Percentiles rank a stretch among this genome's conserved stretches.
These are phyloP conservation scores for Auricularia auricula-judae DNA, from an alignment of 768 basidiomycete species.

Conservation along the genomic window DNA sequence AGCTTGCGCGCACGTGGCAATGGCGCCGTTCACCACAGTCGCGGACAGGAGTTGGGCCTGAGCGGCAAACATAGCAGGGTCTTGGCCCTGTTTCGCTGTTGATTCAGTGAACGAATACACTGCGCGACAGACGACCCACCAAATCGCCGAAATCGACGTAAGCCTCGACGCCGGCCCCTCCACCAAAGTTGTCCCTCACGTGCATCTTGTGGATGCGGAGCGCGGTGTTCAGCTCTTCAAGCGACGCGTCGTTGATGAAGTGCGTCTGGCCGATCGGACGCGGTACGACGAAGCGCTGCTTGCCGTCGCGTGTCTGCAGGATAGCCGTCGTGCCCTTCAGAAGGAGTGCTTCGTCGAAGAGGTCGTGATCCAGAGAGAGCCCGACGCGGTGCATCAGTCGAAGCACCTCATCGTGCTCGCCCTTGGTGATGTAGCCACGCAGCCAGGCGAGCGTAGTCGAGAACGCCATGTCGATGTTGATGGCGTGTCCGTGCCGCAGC, in stretches of 20 bases:
- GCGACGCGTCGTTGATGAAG: constrained; percentile 26
- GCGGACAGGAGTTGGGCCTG: too few relatives aligned
- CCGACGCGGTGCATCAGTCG: constrained; percentile 20
- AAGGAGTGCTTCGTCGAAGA: constrained; percentile 21
- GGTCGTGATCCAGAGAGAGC: constrained; percentile 23
- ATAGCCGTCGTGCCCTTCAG: constrained; percentile 22
- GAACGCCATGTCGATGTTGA: constrained; percentile 26
- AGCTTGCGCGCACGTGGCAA: too few relatives aligned
- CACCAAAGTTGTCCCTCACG: constrained; percentile 16
- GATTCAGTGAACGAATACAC: too few relatives aligned
- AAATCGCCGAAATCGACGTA: constrained; percentile 25
- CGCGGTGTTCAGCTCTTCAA: constrained; percentile 19
- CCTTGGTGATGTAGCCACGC: constrained; percentile 21
- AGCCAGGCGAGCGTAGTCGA: constrained; percentile 24
- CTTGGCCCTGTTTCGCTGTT: too few relatives aligned
- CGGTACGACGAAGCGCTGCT: constrained; percentile 24
- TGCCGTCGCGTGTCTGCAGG: constrained; percentile 20
- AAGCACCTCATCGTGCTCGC: constrained; percentile 23
- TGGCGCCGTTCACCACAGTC: too few relatives aligned
- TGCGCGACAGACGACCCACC: neutral
- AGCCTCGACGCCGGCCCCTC: constrained; percentile 22
- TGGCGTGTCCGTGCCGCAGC: constrained; percentile 21
- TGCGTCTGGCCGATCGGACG: constrained; percentile 22
- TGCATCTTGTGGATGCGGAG: constrained; percentile 23
- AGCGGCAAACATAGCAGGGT: too few relatives aligned